Evolutionary conservation across 306 rosid genomes (phyloP), one percentile per base, ranked within the genome.

Genomic region (Alnus glutinosa): DNA sequence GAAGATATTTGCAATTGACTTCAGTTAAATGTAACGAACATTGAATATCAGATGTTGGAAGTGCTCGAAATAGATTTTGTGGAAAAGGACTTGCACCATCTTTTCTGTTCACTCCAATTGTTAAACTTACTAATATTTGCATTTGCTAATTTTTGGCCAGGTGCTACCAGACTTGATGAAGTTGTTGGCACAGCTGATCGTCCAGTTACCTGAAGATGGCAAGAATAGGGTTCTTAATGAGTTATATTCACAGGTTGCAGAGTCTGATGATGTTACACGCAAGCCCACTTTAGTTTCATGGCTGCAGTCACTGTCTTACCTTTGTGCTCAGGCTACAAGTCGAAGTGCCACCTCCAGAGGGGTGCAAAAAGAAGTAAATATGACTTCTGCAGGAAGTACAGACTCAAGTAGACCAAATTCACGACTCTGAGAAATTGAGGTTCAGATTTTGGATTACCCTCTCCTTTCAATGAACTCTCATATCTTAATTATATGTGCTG

Each of bases 231-330:
- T 89, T 86, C 86, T 94, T 19, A 85, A 91, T 73, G 97, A 94
- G 82, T 85, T 92, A 82, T 86, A 94, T 85, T 80, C 97, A 57
- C 91, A 88, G 83, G 98, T 92, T 78, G 94, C 97, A 37, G 93
- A 91, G 80, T 93, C 97, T 32, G 98, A 94, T 48, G 97, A 92
- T 87, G 97, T 89, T 48, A 83, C 92, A 52, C 91, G 98, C 48
- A 94, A 94, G 76, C 94, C 97, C 5, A 80, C 81, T 48, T 73
- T 92, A 80, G 98, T 94, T 82, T 94, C 97, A 76, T 94, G 98
- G 98, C 78, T 94, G 80, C 98, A 92, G 79, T 94, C 98, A 37
- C 80, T 94, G 63, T 91, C 98, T 81, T 94, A 87, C 85, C 85
- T 94, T 78, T 92, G 97, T 85, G 77, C 86, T 52, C 89, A 82